Conservation (phyloP, 208 protist genomes). For the Giardia muris region DNA sequence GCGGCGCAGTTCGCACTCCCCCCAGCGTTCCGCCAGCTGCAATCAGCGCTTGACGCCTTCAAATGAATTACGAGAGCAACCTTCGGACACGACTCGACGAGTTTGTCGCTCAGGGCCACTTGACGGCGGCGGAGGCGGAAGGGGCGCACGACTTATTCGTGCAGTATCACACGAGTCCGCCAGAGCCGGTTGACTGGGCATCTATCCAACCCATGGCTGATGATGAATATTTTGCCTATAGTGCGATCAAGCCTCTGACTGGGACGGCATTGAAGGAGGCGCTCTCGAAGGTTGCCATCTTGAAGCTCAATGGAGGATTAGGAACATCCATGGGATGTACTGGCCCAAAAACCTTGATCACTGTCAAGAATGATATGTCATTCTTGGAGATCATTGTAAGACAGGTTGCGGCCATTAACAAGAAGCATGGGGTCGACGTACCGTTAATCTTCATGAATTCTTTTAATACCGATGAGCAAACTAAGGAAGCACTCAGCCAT, state of each 20-base stretch:
- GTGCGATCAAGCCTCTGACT: neutral
- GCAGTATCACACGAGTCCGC: neutral
- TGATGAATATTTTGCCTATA: neutral
- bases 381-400: slow-evolving; percentile 87
- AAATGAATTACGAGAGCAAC: neutral
- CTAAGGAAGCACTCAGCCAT: slow-evolving; percentile 39
- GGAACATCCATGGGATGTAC: slow-evolving; percentile 71
- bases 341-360: slow-evolving; percentile 65
- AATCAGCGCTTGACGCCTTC: too few relatives aligned
- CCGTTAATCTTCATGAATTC: slow-evolving; percentile 90
- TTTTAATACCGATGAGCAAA: slow-evolving; percentile 70
- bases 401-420: slow-evolving; percentile 69
- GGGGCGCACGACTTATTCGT: neutral
- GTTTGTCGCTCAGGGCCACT: neutral
- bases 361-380: slow-evolving; percentile 66
- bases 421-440: slow-evolving; percentile 58
- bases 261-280: neutral
- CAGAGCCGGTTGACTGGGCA: neutral
- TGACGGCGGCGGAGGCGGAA: neutral
- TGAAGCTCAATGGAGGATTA: slow-evolving; percentile 51
- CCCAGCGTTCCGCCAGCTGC: too few relatives aligned
- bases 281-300: slow-evolving; percentile 28
- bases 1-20: too few relatives aligned
- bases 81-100: neutral
- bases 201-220: neutral